Conservation (phyloP, 192 early-diverging fungal genomes). For the Backusella tarrabulga region DNA sequence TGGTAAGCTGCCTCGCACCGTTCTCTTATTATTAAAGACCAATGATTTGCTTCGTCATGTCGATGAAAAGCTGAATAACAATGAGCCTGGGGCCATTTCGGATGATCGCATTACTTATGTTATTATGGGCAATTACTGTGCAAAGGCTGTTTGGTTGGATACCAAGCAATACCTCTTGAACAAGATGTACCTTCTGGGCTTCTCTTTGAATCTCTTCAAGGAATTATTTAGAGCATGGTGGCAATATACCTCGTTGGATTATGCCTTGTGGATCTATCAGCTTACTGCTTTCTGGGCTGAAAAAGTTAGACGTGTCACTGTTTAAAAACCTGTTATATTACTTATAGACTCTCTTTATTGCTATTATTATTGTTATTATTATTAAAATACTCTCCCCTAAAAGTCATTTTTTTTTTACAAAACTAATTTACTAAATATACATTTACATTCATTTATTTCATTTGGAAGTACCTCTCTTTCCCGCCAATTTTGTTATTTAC, state of each 20-base stretch:
- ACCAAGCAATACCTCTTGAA: conserved; percentile 6
- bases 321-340: background rate
- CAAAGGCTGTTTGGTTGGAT: conserved; percentile 34
- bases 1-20: conserved; percentile 79
- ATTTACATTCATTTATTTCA: background rate
- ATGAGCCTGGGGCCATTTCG: background rate
- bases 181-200: background rate
- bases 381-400: background rate
- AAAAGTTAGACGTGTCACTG: background rate
- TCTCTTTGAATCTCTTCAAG: conserved; percentile 6
- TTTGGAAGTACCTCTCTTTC: background rate
- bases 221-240: conserved; percentile 19
- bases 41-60: conserved; percentile 83
- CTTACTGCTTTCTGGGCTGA: background rate
- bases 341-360: background rate
- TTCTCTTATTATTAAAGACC: conserved; percentile 88
- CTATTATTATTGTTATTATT: background rate
- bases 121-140: conserved; percentile 36
- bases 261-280: conserved; percentile 1
- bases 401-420: background rate
- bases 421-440: background rate
- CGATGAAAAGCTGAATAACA: conserved; percentile 48
- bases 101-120: conserved; percentile 31
- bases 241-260: background rate
- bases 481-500: background rate